Conservation (phyloP, 805 yeast genomes). For the Candida khao-thaluensis region DNA sequence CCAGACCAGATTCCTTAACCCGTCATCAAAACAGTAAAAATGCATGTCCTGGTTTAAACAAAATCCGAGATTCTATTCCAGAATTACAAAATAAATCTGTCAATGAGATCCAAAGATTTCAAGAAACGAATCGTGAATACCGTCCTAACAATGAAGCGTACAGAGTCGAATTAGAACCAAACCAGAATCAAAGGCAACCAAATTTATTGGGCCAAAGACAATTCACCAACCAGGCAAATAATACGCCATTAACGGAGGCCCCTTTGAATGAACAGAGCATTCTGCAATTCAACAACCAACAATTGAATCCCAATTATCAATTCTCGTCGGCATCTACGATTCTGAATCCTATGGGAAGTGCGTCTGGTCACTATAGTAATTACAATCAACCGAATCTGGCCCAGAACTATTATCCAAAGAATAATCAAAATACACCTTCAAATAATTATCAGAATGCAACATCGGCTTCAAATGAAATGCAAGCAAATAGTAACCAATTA, state of each 20-base stretch:
- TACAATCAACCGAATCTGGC: neutral
- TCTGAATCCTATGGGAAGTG: slow-evolving; percentile 2
- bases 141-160: neutral
- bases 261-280: neutral
- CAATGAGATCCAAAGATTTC: slow-evolving; percentile 1
- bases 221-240: neutral
- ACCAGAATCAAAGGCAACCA: neutral
- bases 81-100: slow-evolving; percentile 3
- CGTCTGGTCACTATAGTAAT: neutral
- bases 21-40: slow-evolving; percentile 56
- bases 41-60: slow-evolving; percentile 28
- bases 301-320: neutral
- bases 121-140: neutral
- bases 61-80: slow-evolving; percentile 3
- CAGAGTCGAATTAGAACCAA: neutral
- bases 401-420: neutral
- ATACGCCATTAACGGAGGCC: neutral
- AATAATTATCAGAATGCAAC: neutral
- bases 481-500: neutral
- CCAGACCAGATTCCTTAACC: slow-evolving; percentile 72
- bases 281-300: neutral
- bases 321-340: slow-evolving; percentile 1
- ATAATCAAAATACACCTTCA: neutral
- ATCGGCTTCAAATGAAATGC: neutral
- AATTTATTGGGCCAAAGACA: neutral